These are phyloP conservation scores for Euphorbia lathyris DNA, from an alignment of 345 rosid species.

Conservation along the genomic window DNA sequence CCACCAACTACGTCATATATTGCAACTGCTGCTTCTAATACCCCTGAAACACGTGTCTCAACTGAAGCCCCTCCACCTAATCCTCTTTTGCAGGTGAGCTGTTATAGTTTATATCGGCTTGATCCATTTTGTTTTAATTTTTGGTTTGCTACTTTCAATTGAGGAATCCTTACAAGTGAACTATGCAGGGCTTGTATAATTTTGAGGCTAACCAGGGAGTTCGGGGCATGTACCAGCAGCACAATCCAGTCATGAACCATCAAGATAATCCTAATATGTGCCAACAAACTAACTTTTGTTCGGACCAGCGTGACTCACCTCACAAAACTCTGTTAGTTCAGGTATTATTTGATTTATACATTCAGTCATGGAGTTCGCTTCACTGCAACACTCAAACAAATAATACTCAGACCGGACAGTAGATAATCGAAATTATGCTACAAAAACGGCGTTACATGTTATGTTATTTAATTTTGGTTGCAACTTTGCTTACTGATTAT, in stretches of 20 bases:
- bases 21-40: constrained; percentile 19
- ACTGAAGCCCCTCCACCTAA: constrained; percentile 21
- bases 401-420: constrained; percentile 19
- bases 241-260: constrained; percentile 26
- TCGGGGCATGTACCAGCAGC: constrained; percentile 24
- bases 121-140: background rate
- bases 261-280: constrained; percentile 22
- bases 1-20: constrained; percentile 8
- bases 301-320: constrained; percentile 23
- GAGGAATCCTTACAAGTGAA: background rate
- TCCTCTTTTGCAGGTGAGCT: constrained; percentile 30
- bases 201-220: constrained; percentile 29
- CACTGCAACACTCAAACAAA: constrained; percentile 15
- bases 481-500: background rate
- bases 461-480: background rate
- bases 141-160: background rate
- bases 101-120: background rate
- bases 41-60: constrained; percentile 22
- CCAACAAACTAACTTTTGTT: constrained; percentile 27
- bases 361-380: constrained; percentile 18
- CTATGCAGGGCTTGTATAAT: constrained; percentile 25
- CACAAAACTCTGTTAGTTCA: constrained; percentile 25
- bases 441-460: background rate
- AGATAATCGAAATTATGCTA: constrained; percentile 8
- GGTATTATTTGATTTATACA: constrained; percentile 12